Percentiles rank a stretch among this genome's conserved stretches.
Conservation (phyloP, 2,329 filamentous ascomycete genomes). For the Cryphonectria naterciae region DNA sequence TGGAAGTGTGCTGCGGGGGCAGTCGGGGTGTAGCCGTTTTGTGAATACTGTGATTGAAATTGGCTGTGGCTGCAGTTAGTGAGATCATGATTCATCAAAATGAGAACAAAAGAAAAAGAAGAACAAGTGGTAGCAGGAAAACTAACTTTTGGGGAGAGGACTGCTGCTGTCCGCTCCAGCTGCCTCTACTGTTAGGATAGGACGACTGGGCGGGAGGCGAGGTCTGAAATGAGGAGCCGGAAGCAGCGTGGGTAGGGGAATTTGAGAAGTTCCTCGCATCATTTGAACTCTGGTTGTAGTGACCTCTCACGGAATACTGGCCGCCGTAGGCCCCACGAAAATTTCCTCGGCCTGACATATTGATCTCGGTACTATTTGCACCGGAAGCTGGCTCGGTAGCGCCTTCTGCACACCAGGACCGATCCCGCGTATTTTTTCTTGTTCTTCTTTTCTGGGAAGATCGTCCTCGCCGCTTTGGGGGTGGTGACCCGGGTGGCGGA, state of each 20-base stretch:
- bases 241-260: constrained; percentile 47
- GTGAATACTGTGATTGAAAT: constrained; percentile 64
- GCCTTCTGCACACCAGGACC: constrained; percentile 27
- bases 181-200: constrained; percentile 45
- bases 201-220: constrained; percentile 50
- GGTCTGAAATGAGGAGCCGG: constrained; percentile 48
- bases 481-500: constrained; percentile 20
- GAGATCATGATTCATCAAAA: constrained; percentile 23
- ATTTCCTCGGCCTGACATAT: constrained; percentile 50
- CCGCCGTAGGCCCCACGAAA: constrained; percentile 48
- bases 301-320: constrained; percentile 43
- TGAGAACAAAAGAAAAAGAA: too few relatives aligned
- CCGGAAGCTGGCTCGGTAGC: constrained; percentile 46
- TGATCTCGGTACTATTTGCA: constrained; percentile 55
- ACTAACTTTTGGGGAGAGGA: constrained; percentile 49
- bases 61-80: constrained; percentile 52
- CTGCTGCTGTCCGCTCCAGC: constrained; percentile 43
- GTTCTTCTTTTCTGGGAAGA: constrained; percentile 36
- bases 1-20: constrained; percentile 58
- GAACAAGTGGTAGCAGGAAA: constrained; percentile 9
- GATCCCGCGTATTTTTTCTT: constrained; percentile 38
- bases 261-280: constrained; percentile 45
- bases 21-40: constrained; percentile 54
- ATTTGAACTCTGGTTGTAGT: constrained; percentile 38
- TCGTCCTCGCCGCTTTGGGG: constrained; percentile 18